Evolutionary conservation across 805 yeast species (phyloP).

Genomic region (Candida xyloterini): DNA sequence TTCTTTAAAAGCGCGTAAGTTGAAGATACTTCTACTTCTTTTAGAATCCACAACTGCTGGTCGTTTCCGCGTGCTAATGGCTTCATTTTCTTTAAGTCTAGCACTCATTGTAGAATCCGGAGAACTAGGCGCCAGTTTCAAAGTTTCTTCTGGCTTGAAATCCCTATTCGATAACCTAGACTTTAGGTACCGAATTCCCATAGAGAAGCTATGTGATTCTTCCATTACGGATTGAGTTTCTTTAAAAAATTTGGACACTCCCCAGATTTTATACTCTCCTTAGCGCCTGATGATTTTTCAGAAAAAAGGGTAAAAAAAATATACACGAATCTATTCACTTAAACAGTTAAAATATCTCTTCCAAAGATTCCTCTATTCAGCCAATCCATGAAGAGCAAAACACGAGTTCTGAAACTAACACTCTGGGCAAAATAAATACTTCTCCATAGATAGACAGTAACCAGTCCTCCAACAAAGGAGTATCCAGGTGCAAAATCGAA

Average conservation of each 20-base stretch:
- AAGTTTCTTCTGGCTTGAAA: slow-evolving; percentile 5
- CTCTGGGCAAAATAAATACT: slow-evolving; percentile 67
- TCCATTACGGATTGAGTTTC: slow-evolving; percentile 13
- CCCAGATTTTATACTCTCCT: slow-evolving; percentile 3
- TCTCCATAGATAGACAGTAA: slow-evolving; percentile 75
- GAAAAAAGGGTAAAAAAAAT: slow-evolving; percentile 1
- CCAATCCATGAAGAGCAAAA: slow-evolving; percentile 65
- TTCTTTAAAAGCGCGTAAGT: slow-evolving; percentile 15
- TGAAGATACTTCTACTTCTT: slow-evolving; percentile 18
- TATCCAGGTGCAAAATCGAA: slow-evolving; percentile 62
- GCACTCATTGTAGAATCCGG: slow-evolving; percentile 1
- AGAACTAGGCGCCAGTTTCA: slow-evolving; percentile 6
- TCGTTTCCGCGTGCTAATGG: slow-evolving; percentile 7
- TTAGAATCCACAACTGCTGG: slow-evolving; percentile 2
- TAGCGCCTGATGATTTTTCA: slow-evolving; percentile 7
- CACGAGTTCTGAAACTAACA: slow-evolving; percentile 62
- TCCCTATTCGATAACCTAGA: slow-evolving; percentile 22
- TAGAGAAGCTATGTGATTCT: slow-evolving; percentile 21
- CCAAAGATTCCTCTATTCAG: slow-evolving; percentile 58
- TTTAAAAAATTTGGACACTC: neutral
- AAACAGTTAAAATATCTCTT: slow-evolving; percentile 39
- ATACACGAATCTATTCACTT: slow-evolving; percentile 7
- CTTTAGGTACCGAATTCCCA: slow-evolving; percentile 24
- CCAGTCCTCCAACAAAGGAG: slow-evolving; percentile 59
- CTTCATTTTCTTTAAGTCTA: slow-evolving; percentile 15